These are phyloP conservation scores for Polygonum aviculare DNA, from an alignment of 148 eudicot species.

Conservation along the genomic window DNA sequence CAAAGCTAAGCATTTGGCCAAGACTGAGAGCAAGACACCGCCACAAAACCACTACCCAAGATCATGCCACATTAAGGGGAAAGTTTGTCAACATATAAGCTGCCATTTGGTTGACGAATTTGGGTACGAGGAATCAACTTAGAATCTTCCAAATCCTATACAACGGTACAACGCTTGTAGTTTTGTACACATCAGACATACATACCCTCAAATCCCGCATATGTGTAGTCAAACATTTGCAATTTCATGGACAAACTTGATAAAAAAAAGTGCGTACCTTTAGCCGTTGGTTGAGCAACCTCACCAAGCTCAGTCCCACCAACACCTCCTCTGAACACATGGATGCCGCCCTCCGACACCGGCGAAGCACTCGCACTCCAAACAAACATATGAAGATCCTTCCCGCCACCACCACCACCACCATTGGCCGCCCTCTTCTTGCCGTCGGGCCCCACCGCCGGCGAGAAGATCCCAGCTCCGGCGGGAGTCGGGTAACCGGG, in stretches of 20 bases:
- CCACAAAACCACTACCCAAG: not conserved
- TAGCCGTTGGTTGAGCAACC: constrained; percentile 59
- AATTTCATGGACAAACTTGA: not conserved
- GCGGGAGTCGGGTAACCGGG: constrained; percentile 68
- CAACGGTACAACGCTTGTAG: not conserved
- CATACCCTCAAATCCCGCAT: not conserved
- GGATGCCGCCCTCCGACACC: constrained; percentile 80
- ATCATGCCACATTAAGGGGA: not conserved
- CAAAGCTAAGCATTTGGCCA: not conserved
- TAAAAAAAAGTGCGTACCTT: constrained; percentile 33
- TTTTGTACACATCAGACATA: not conserved
- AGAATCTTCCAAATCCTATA: not conserved
- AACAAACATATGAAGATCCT: constrained; percentile 72
- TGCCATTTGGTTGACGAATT: not conserved
- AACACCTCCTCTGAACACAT: constrained; percentile 61
- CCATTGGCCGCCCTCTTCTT: constrained; percentile 25
- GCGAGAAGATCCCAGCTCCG: constrained; percentile 61
- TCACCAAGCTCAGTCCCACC: constrained; percentile 37
- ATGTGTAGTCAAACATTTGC: not conserved
- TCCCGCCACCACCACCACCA: constrained; percentile 30
- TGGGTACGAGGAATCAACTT: not conserved
- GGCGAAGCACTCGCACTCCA: constrained; percentile 77
- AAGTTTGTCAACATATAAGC: not conserved
- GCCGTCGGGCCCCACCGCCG: constrained; percentile 27
- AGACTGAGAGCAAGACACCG: not conserved